A percentile compares a stretch with the other conserved stretches of the same genome.
Conservation (phyloP, 75 land plant species). For the Picea glauca region DNA sequence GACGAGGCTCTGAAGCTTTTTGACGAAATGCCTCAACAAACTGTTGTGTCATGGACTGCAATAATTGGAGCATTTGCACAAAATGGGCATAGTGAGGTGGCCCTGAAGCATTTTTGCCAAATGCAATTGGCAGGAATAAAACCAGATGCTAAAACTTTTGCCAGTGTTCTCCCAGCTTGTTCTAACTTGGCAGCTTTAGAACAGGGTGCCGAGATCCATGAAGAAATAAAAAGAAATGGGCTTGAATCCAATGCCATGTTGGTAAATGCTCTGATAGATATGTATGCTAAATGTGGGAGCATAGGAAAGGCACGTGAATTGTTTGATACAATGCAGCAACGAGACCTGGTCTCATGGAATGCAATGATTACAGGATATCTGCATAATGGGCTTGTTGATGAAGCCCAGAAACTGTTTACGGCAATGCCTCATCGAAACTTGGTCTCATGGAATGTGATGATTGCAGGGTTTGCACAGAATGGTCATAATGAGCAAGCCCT, state of each 20-base stretch:
- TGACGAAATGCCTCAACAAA: too few relatives aligned
- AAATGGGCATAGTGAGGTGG: too few relatives aligned
- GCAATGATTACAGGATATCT: slow-evolving; percentile 11
- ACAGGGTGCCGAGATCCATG: slow-evolving; percentile 9
- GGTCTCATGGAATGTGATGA: slow-evolving; percentile 18
- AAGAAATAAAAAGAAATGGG: slow-evolving; percentile 1
- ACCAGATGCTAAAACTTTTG: slow-evolving; percentile 5
- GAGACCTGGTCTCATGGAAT: slow-evolving; percentile 32
- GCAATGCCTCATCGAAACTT: slow-evolving; percentile 14
- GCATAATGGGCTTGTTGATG: not conserved
- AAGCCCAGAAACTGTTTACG: slow-evolving; percentile 5
- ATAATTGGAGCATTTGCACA: too few relatives aligned
- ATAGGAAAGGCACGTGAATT: slow-evolving; percentile 8
- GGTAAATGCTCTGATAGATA: slow-evolving; percentile 17
- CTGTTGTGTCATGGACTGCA: too few relatives aligned
- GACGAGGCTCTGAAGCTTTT: not conserved
- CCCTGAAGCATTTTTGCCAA: too few relatives aligned
- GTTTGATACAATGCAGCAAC: slow-evolving; percentile 17
- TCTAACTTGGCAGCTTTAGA: slow-evolving; percentile 5
- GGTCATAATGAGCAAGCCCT: slow-evolving; percentile 7
- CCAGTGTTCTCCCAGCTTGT: slow-evolving; percentile 10
- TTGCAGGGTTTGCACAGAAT: not conserved
- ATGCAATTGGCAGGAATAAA: too few relatives aligned
- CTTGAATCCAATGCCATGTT: not conserved
- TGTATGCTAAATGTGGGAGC: slow-evolving; percentile 22